Evolutionary conservation across 371 early-diverging fungal species (phyloP).

Genomic region (Amoeboaphelidium protococcarum): DNA sequence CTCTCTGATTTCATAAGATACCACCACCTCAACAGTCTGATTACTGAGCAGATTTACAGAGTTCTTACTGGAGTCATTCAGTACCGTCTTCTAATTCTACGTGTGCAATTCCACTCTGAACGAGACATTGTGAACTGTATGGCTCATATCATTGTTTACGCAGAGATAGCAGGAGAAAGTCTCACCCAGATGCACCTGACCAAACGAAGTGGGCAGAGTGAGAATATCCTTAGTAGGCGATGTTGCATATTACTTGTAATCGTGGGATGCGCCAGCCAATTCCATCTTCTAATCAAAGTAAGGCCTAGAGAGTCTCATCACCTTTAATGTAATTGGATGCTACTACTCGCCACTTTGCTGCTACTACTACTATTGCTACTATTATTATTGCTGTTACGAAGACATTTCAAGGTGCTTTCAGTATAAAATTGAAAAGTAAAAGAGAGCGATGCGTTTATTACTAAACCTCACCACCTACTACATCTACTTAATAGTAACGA

Average conservation of each 20-base stretch:
- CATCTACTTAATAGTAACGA: no score
- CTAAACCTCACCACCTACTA: no score
- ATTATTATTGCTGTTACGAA: no score
- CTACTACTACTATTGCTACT: no score
- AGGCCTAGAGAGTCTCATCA: constrained; percentile 70
- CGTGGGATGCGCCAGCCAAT: constrained; percentile 7
- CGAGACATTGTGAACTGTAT: constrained; percentile 24
- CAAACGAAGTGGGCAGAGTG: constrained; percentile 40
- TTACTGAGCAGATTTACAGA: constrained; percentile 9
- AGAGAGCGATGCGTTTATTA: no score
- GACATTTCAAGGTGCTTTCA: no score
- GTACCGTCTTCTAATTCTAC: constrained; percentile 34
- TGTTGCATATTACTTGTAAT: constrained; percentile 3
- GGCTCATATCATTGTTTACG: constrained; percentile 50
- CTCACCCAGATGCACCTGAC: constrained; percentile 80
- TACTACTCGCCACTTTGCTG: no score
- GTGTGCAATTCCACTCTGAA: constrained; percentile 72
- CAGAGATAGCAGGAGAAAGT: constrained; percentile 62
- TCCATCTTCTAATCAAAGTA: constrained; percentile 26
- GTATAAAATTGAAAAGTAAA: no score
- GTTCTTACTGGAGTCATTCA: constrained; percentile 27
- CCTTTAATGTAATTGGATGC: constrained; percentile 57
- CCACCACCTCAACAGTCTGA: constrained; percentile 35
- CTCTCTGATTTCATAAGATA: constrained; percentile 80
- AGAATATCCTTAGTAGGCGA: constrained; percentile 24